Base-by-base conservation (phyloP, 306 rosid genomes). In the Vicia villosa region DNA sequence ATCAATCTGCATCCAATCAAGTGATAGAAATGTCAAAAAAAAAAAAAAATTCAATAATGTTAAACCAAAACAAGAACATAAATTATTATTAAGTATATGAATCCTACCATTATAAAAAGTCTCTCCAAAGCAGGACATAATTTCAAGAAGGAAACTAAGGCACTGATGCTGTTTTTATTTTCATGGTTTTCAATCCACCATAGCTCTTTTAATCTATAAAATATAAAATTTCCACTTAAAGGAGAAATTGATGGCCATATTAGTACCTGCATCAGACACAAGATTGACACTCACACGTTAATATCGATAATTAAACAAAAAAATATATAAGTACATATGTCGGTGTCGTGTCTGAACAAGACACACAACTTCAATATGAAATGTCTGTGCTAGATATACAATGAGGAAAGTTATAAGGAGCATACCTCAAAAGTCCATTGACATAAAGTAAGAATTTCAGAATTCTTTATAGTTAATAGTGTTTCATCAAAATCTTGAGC, bases 371-470 rank as follows among this genome's bases (percentile, higher is more conserved):
- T 51, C 14, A 51, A 51, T 20, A 2, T 50, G 4, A 47, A 47
- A 21, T 47, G 28, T 19, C 6, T 2, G 4, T 47, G 21, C 9
- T 8, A 8, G 13, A 17, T 9, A 49, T 4, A 17, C 13, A 3
- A 49, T 17, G 5, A 8, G 13, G 8, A 9, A 19, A 56, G 19
- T 12, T 14, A 17, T 8, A 6, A 32, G 63, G 38, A 58, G 47
- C 74, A 64, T 77, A 92, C 98, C 96, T 86, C 76, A 66, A 83
- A 86, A 83, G 79, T 87, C 98, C 96, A 92, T 67, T 77, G 52
- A 62, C 98, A 78, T 10, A 89, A 65, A 6, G 91, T 84, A 50
- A 92, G 92, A 49, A 73, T 26, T 77, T 75, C 60, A 63, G 88
- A 74, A 63, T 92, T 92, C 78, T 92, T 92, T 3, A 92, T 69